Conservation (phyloP, 2,329 filamentous ascomycete species). For the Pezizomycotina sp. region DNA sequence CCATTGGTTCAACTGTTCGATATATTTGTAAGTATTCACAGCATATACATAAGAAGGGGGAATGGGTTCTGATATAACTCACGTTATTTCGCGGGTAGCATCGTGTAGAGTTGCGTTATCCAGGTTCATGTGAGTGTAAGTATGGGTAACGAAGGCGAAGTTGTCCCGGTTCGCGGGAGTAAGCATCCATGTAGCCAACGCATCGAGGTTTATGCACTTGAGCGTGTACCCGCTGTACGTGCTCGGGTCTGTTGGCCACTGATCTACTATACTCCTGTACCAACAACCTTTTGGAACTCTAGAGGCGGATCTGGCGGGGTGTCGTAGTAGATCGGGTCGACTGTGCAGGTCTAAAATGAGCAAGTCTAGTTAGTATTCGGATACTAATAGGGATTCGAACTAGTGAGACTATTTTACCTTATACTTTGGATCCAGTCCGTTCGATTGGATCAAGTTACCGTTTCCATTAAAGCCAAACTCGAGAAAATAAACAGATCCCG, state of each 20-base stretch:
- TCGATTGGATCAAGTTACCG: slow-evolving; percentile 9
- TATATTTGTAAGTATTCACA: too few relatives aligned
- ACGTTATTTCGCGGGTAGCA: slow-evolving; percentile 39
- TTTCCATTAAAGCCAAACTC: slow-evolving; percentile 17
- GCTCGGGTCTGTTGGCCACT: slow-evolving; percentile 6
- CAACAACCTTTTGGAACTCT: slow-evolving; percentile 11
- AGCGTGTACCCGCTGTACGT: slow-evolving; percentile 4
- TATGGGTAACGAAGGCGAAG: slow-evolving; percentile 45
- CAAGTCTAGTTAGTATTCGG: too few relatives aligned
- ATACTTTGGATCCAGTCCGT: slow-evolving; percentile 2
- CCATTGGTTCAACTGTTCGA: too few relatives aligned
- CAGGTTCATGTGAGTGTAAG: slow-evolving; percentile 43
- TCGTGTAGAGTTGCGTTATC: slow-evolving; percentile 46
- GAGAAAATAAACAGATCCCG: slow-evolving; percentile 10
- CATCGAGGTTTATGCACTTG: slow-evolving; percentile 15
- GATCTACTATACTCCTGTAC: slow-evolving; percentile 12
- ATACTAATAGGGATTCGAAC: too few relatives aligned
- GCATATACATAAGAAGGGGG: too few relatives aligned
- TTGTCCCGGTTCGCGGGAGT: slow-evolving; percentile 36
- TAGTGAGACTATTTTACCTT: slow-evolving; percentile 29
- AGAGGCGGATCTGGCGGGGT: slow-evolving; percentile 15
- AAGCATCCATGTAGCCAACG: slow-evolving; percentile 35
- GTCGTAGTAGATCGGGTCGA: slow-evolving; percentile 10
- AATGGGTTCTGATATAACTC: too few relatives aligned
- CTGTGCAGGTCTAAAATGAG: neutral